Base-by-base conservation (phyloP, 306 rosid genomes). In the Ormosia emarginata region DNA sequence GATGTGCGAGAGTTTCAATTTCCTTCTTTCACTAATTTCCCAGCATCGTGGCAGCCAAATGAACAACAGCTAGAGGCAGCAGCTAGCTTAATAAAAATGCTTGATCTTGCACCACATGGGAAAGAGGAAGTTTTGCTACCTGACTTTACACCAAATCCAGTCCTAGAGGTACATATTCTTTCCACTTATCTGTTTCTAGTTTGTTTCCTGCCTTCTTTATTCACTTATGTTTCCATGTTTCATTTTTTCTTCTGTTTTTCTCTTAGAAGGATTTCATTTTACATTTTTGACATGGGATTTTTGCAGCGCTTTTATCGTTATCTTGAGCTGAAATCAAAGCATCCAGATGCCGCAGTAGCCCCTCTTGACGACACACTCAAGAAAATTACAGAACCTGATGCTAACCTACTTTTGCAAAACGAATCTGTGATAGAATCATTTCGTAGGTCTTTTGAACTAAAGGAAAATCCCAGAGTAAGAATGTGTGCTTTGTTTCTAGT, bases 1-100 rank as follows among this genome's bases (percentile, higher is more conserved):
- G 99, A 95, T 71, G 91, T 95, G 79, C 90, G 98, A 58, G 99
- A 95, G 85, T 95, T 90, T 85, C 98, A 91, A 13, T 93, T 95
- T 84, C 90, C 94, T 29, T 93, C 99, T 76, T 85, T 93, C 79
- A 76, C 75, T 85, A 90, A 82, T 81, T 83, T 90, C 67, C 97
- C 95, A 29, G 86, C 83, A 41, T 66, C 89, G 6, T 83, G 87
- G 82, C 93, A 87, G 78, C 99, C 97, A 67, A 93, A 83, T 52
- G 86, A 86, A 75, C 90, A 85, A 68, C 98, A 91, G 86, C 89
- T 91, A 79, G 94, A 91, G 89, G 94, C 90, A n/a, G 90, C 90
- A 3, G 95, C 91, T 77, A 86, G 89, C 82, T 90, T 93, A 2
- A 88, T 95, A 30, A 90, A 83, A 63, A 79, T 87, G 90, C 82